phyloP scores from a whole-genome alignment of 139 green algal genomes.

The Prasinococcaceae sp. region DNA sequence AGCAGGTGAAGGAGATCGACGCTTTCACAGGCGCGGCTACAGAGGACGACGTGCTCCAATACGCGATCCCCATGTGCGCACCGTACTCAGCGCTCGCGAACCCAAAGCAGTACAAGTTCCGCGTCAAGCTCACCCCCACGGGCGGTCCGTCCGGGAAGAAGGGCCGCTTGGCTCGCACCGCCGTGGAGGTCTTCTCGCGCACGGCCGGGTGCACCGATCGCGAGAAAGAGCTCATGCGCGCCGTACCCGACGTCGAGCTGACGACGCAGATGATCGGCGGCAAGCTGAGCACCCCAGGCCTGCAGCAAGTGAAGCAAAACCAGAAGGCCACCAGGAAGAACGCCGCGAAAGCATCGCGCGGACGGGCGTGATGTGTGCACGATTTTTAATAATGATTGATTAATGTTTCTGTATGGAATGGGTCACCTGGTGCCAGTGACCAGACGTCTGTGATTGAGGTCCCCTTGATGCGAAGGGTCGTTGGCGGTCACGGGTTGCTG shows the following conservation, averaged over 20 bases:
- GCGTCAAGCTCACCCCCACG: slow-evolving; percentile 62
- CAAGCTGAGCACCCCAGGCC: slow-evolving; percentile 67
- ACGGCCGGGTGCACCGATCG: slow-evolving; percentile 19
- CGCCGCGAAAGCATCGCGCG: not conserved
- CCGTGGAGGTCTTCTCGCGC: slow-evolving; percentile 52
- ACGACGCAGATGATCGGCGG: slow-evolving; percentile 62
- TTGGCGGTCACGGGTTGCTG: too few relatives aligned
- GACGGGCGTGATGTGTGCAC: too few relatives aligned
- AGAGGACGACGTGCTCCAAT: slow-evolving; percentile 68
- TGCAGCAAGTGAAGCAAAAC: slow-evolving; percentile 59
- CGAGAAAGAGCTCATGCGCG: slow-evolving; percentile 45
- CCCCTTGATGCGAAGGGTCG: too few relatives aligned
- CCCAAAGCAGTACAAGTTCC: slow-evolving; percentile 68
- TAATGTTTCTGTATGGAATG: too few relatives aligned
- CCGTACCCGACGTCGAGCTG: slow-evolving; percentile 62
- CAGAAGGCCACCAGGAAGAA: slow-evolving; percentile 36
- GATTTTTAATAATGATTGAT: too few relatives aligned
- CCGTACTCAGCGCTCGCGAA: slow-evolving; percentile 49
- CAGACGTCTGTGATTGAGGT: too few relatives aligned
- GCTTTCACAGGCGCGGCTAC: slow-evolving; percentile 29
- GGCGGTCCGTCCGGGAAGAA: not conserved
- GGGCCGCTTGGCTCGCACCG: not conserved
- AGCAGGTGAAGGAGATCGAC: slow-evolving; percentile 21
- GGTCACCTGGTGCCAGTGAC: too few relatives aligned
- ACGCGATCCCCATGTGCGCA: slow-evolving; percentile 73